Conservation (phyloP, 345 rosid genomes). For the Theobroma cacao region DNA sequence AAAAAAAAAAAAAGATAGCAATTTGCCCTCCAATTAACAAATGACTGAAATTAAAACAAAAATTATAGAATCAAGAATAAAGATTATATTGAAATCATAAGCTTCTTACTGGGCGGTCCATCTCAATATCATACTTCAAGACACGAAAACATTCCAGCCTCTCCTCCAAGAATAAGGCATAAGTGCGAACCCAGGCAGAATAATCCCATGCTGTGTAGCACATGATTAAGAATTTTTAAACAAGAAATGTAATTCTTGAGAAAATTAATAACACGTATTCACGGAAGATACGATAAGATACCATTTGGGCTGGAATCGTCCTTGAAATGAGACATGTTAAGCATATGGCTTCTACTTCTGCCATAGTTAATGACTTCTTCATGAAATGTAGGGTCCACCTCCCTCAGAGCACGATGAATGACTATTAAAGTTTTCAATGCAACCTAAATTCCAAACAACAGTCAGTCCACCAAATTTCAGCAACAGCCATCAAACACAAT, state of each 20-base stretch:
- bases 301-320: slow-evolving; percentile 97
- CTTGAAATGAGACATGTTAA: slow-evolving; percentile 94
- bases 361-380: slow-evolving; percentile 96
- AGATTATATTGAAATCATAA: slow-evolving; percentile 6
- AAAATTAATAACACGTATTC: background rate
- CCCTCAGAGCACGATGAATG: slow-evolving; percentile 95
- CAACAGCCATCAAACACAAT: background rate
- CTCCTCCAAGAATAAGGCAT: slow-evolving; percentile 94
- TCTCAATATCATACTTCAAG: slow-evolving; percentile 84
- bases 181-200: slow-evolving; percentile 91
- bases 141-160: slow-evolving; percentile 90
- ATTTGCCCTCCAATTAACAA: background rate
- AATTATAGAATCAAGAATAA: slow-evolving; percentile 7
- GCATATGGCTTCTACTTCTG: slow-evolving; percentile 90
- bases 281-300: slow-evolving; percentile 23
- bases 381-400: slow-evolving; percentile 95
- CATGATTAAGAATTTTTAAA: slow-evolving; percentile 16
- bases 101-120: slow-evolving; percentile 71
- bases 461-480: background rate
- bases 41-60: background rate
- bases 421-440: slow-evolving; percentile 89
- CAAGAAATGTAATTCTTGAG: background rate
- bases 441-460: slow-evolving; percentile 48
- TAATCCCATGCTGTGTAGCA: slow-evolving; percentile 82
- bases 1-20: background rate